Evolutionary conservation across 257 asterid species (phyloP).

Genomic region (Solanum chilense): DNA sequence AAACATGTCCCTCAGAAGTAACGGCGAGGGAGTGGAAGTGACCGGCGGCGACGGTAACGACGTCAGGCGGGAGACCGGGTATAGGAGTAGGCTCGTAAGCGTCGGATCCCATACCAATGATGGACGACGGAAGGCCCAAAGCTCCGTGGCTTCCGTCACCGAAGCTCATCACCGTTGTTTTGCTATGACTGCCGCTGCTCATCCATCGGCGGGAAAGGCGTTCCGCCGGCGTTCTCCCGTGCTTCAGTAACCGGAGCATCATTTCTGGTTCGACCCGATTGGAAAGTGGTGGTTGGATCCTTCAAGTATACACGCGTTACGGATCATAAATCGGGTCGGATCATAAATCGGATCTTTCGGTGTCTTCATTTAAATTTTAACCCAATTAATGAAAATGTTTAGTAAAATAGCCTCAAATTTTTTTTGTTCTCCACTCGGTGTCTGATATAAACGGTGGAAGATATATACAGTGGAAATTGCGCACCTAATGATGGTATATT

Average conservation of each 20-base stretch:
- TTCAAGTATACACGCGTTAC: not conserved
- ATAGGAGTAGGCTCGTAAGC: slow-evolving; percentile 86
- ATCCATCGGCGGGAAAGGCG: slow-evolving; percentile 47
- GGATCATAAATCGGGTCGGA: not conserved
- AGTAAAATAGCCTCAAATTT: not conserved
- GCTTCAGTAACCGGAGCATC: slow-evolving; percentile 18
- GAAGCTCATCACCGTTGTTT: slow-evolving; percentile 66
- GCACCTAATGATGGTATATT: not conserved
- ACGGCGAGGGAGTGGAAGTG: slow-evolving; percentile 93
- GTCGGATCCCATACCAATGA: slow-evolving; percentile 45
- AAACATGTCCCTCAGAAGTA: slow-evolving; percentile 63
- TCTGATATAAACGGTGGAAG: not conserved
- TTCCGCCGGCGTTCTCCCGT: not conserved
- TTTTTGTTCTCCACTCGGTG: not conserved
- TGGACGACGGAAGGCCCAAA: slow-evolving; percentile 45
- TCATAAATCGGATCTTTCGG: not conserved
- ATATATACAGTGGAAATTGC: not conserved
- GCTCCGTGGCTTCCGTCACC: slow-evolving; percentile 90
- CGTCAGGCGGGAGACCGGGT: slow-evolving; percentile 53
- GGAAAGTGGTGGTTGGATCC: not conserved
- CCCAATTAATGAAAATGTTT: not conserved
- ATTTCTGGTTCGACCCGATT: not conserved
- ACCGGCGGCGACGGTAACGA: slow-evolving; percentile 65
- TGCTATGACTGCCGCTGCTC: slow-evolving; percentile 9
- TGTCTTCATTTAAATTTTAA: not conserved